Percentiles rank a stretch among this genome's conserved stretches.
Evolutionary conservation across 257 asterid species (phyloP).

Genomic region (Salvia splendens): DNA sequence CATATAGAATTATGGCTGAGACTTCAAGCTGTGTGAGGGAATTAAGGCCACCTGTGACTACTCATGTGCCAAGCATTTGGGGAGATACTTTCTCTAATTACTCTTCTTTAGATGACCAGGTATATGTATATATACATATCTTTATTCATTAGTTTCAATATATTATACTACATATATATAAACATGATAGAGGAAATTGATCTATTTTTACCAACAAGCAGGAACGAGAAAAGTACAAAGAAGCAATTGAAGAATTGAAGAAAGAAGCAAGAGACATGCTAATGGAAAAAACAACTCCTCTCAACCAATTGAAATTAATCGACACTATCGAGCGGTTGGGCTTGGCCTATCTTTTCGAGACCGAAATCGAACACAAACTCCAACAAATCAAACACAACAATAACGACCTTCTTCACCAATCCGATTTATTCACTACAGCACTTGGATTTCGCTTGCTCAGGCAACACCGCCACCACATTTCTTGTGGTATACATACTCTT

Average conservation of each 20-base stretch:
- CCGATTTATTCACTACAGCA: too few species aligned
- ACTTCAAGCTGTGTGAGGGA: neutral
- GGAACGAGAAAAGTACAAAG: conserved; percentile 23
- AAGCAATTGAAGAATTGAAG: conserved; percentile 25
- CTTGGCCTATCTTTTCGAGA: conserved; percentile 34
- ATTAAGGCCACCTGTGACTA: neutral
- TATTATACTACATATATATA: too few species aligned
- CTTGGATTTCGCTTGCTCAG: too few species aligned
- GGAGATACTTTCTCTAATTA: conserved; percentile 16
- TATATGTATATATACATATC: neutral
- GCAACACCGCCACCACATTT: conserved; percentile 6
- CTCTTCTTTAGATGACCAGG: conserved; percentile 21
- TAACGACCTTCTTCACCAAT: neutral
- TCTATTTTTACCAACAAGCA: neutral
- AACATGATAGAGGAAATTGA: too few species aligned
- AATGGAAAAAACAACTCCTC: neutral
- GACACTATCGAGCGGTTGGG: conserved; percentile 38
- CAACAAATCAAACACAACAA: neutral
- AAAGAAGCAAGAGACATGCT: conserved; percentile 26
- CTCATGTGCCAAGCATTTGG: conserved; percentile 20
- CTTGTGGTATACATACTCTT: too few species aligned
- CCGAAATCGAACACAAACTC: conserved; percentile 25
- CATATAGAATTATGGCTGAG: too few species aligned
- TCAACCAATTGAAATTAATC: conserved; percentile 20
- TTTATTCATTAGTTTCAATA: too few species aligned